Evolutionary conservation across 2,329 filamentous ascomycete genomes (phyloP).

Genomic region (Neobulgaria alba): DNA sequence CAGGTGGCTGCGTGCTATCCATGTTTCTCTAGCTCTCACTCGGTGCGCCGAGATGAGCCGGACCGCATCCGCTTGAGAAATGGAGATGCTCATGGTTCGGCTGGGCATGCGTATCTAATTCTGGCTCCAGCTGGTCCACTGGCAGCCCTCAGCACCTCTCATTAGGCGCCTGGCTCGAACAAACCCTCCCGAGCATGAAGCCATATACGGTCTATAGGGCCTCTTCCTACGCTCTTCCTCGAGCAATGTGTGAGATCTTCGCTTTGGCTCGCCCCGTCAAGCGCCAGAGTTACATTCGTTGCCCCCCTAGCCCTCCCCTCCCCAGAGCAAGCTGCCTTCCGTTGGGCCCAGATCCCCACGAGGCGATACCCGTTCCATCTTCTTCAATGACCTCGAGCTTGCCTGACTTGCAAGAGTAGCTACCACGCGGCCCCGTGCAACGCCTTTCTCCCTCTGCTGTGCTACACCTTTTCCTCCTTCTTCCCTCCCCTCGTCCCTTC

Average conservation of each 20-base stretch:
- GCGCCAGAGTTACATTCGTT: constrained; percentile 20
- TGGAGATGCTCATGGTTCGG: constrained; percentile 27
- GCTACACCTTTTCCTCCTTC: constrained; percentile 18
- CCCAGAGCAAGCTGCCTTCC: constrained; percentile 11
- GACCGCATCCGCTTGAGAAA: constrained; percentile 38
- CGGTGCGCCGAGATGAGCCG: constrained; percentile 30
- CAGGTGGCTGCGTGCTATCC: constrained; percentile 24
- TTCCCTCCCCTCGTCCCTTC: constrained; percentile 5
- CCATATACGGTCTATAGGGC: constrained; percentile 32
- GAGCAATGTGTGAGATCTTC: constrained; percentile 20
- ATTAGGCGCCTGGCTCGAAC: constrained; percentile 35
- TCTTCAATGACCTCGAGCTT: background rate
- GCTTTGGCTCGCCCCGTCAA: constrained; percentile 22
- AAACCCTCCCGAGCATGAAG: constrained; percentile 26
- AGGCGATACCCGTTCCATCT: constrained; percentile 17
- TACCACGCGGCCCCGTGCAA: constrained; percentile 26
- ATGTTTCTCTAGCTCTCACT: constrained; percentile 20
- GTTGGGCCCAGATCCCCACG: constrained; percentile 23
- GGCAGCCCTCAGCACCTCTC: constrained; percentile 34
- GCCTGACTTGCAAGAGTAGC: constrained; percentile 11
- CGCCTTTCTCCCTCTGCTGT: constrained; percentile 18
- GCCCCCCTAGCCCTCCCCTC: too few species aligned
- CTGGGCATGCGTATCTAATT: constrained; percentile 33
- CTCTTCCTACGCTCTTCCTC: constrained; percentile 22
- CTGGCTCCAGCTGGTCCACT: constrained; percentile 31